Evolutionary conservation across 129 eudicot species (phyloP).

Genomic region (Tanacetum coccineum): DNA sequence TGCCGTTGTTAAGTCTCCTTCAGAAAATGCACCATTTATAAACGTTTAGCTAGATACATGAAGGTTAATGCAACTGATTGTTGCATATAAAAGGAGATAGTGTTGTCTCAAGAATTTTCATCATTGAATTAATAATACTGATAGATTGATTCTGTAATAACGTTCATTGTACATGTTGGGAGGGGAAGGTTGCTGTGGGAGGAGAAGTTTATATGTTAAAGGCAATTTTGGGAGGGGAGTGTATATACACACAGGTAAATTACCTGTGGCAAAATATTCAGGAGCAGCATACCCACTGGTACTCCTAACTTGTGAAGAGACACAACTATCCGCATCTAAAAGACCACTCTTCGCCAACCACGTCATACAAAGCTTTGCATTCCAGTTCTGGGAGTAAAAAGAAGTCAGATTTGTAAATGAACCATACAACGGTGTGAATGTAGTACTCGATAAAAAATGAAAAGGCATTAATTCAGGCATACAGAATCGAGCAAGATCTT

Average conservation of each 20-base stretch:
- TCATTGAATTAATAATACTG: background rate
- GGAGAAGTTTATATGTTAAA: background rate
- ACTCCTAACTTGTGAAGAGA: constrained; percentile 14
- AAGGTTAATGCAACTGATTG: background rate
- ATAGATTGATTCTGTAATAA: no score
- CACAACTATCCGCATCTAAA: constrained; percentile 15
- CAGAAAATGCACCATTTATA: background rate
- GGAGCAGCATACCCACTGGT: constrained; percentile 21
- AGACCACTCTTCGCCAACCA: constrained; percentile 32
- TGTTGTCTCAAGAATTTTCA: no score
- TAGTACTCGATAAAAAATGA: background rate
- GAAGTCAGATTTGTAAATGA: constrained; percentile 19
- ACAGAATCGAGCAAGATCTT: constrained; percentile 11
- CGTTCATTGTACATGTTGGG: no score
- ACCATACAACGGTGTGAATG: background rate
- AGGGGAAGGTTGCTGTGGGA: no score
- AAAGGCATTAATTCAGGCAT: background rate
- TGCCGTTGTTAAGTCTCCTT: constrained; percentile 10
- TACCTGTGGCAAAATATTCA: constrained; percentile 19
- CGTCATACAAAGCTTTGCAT: constrained; percentile 46
- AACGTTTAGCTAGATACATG: background rate
- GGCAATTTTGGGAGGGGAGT: no score
- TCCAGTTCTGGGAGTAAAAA: constrained; percentile 15
- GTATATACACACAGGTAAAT: background rate
- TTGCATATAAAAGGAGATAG: background rate